phyloP scores from a whole-genome alignment of 192 early-diverging fungal genomes.

The Umbelopsis ramanniana region DNA sequence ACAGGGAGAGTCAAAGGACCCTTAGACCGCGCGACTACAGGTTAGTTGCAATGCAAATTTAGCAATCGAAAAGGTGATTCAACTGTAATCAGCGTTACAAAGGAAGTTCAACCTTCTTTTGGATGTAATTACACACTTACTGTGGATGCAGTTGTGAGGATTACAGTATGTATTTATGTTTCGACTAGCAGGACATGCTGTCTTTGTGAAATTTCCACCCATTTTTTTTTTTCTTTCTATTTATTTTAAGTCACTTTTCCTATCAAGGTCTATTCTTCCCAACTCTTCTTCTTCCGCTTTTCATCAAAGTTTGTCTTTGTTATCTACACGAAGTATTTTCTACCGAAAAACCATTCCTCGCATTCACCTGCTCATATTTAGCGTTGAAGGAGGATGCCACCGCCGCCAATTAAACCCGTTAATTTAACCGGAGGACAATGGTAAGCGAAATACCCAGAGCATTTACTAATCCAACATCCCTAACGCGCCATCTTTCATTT shows the following conservation, averaged over 20 bases:
- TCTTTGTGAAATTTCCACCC: background rate
- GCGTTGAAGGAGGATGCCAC: background rate
- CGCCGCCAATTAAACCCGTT: slow-evolving; percentile 12
- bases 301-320: background rate
- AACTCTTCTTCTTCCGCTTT: slow-evolving; percentile 5
- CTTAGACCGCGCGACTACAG: no score
- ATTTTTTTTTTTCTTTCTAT: slow-evolving; percentile 17
- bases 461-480: background rate
- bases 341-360: background rate
- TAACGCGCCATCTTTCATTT: no score
- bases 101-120: no score
- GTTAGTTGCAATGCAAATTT: no score
- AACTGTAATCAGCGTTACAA: no score
- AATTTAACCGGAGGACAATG: slow-evolving; percentile 9
- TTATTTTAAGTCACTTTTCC: background rate
- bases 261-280: background rate
- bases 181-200: background rate
- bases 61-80: no score
- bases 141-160: no score
- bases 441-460: background rate
- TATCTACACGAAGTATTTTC: background rate
- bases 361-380: background rate
- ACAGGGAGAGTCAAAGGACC: no score
- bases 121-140: no score
- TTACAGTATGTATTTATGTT: slow-evolving; percentile 1